A percentile compares a stretch with the other conserved stretches of the same genome.
Conservation (phyloP, 441 rosid species). For the Caryocar brasiliense region DNA sequence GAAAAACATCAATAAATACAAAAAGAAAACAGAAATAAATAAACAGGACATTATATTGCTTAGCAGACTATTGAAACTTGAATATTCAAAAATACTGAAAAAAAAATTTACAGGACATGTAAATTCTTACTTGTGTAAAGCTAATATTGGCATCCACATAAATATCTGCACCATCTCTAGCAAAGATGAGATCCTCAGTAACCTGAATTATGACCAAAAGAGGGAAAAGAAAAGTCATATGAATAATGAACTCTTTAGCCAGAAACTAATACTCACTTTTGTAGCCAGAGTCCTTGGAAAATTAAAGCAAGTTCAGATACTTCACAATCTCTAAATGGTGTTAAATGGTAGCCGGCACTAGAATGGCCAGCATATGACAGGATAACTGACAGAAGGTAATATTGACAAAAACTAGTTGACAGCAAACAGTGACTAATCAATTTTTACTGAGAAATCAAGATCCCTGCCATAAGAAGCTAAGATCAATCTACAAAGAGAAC, state of each 20-base stretch:
- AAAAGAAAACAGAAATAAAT: background rate
- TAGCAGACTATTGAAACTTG: background rate
- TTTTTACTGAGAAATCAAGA: too few relatives aligned
- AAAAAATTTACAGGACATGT: conserved; percentile 3
- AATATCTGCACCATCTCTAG: conserved; percentile 83
- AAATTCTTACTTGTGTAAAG: conserved; percentile 71
- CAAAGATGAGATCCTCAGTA: conserved; percentile 61
- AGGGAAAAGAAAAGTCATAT: conserved; percentile 3
- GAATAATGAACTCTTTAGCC: background rate
- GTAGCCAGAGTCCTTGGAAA: background rate
- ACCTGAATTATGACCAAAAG: conserved; percentile 37
- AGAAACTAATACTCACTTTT: background rate
- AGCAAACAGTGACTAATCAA: too few relatives aligned
- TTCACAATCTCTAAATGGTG: too few relatives aligned
- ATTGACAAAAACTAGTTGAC: too few relatives aligned
- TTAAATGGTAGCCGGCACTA: too few relatives aligned
- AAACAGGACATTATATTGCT: conserved; percentile 1
- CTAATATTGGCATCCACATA: conserved; percentile 74
- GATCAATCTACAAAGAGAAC: too few relatives aligned
- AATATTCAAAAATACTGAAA: background rate
- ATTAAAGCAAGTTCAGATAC: too few relatives aligned
- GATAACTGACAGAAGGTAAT: too few relatives aligned
- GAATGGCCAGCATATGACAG: too few relatives aligned
- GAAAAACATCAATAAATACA: background rate
- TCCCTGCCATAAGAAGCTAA: too few relatives aligned